Evolutionary conservation across 495 filamentous ascomycete species (phyloP), one percentile per base, ranked within the genome.

Genomic region (Pseudevernia furfuracea): DNA sequence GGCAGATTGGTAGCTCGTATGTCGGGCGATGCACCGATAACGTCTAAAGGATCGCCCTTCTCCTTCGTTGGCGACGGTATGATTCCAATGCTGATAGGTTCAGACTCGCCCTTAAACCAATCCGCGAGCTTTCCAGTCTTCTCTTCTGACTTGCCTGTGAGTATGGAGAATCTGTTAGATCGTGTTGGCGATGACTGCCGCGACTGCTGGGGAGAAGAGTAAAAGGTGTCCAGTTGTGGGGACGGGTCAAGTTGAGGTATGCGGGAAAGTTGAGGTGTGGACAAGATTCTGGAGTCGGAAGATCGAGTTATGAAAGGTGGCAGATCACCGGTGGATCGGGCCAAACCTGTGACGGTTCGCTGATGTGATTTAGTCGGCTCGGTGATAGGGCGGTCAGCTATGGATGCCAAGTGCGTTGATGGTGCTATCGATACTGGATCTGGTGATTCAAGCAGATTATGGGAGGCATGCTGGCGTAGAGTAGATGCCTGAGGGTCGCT

Each of bases 101-200:
- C 75, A 25, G 80, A 81, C 39, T 78, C 78, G 15, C 82, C 81
- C 60, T 79, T 76, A 59, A 84, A 84, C 80, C 81, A 82, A 56
- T 74, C 77, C 43, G 75, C 77, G 49, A 84, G 61, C 19, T 76
- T 71, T 59, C 76, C 52, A 55, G 39, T 52, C 61, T 62, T 62
- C 37, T 41, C 49, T 36, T 61, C 59, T 23, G 44, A 7, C 34
- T 38, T 61, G 43, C 41, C 30, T 37, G 36, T 36, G 32, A 34
- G 28, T 10, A 55, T 57, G 49, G 61, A 41, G 48, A 56, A 57
- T 36, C 52, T 32, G 9, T 53, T 64, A 8, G 55, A 38, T 14
- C 43, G 44, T 14, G 57, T 12, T n/a, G 57, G 56, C 15, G 62
- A 64, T 17, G 55, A 41, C 43, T 64, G 56, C 15, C 43, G 55